A percentile compares a stretch with the other conserved stretches of the same genome.
phyloP scores from a whole-genome alignment of 169 alveolate species.

The Pseudocohnilembus persalinus region DNA sequence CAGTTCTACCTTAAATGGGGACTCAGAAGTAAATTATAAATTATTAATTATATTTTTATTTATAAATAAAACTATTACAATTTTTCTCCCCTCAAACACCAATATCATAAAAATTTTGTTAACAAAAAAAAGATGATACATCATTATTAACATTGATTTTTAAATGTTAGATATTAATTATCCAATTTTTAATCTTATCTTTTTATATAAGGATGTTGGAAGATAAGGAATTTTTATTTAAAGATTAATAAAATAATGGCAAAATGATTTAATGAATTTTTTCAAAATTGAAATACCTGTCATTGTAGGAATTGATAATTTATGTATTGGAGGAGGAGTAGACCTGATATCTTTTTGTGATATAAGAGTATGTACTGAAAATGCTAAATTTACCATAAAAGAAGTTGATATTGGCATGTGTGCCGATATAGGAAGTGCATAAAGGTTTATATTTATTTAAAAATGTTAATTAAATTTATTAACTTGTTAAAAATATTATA shows the following conservation, averaged over 20 bases:
- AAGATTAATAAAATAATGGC: background rate
- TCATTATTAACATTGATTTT: too few relatives aligned
- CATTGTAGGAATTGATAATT: background rate
- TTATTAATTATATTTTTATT: too few relatives aligned
- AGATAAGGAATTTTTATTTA: slow-evolving; percentile 5
- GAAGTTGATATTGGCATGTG: slow-evolving; percentile 76
- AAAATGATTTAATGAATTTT: background rate
- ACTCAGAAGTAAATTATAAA: background rate
- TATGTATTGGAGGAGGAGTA: slow-evolving; percentile 15
- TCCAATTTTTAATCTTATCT: background rate
- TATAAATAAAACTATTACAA: too few relatives aligned
- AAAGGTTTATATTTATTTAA: slow-evolving; percentile 24
- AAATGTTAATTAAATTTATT: background rate
- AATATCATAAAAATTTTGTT: too few relatives aligned
- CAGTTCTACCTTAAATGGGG: background rate
- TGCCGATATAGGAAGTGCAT: slow-evolving; percentile 68
- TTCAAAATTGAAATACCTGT: background rate
- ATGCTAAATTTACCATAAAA: slow-evolving; percentile 63
- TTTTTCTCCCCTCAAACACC: too few relatives aligned
- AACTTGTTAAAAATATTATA: background rate
- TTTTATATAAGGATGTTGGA: slow-evolving; percentile 7
- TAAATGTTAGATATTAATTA: too few relatives aligned
- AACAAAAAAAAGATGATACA: too few relatives aligned
- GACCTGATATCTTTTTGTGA: slow-evolving; percentile 54
- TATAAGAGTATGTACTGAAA: slow-evolving; percentile 63